A percentile compares a stretch with the other conserved stretches of the same genome.
Evolutionary conservation across 2,329 filamentous ascomycete species (phyloP).

Genomic region (Penicillium hordei): DNA sequence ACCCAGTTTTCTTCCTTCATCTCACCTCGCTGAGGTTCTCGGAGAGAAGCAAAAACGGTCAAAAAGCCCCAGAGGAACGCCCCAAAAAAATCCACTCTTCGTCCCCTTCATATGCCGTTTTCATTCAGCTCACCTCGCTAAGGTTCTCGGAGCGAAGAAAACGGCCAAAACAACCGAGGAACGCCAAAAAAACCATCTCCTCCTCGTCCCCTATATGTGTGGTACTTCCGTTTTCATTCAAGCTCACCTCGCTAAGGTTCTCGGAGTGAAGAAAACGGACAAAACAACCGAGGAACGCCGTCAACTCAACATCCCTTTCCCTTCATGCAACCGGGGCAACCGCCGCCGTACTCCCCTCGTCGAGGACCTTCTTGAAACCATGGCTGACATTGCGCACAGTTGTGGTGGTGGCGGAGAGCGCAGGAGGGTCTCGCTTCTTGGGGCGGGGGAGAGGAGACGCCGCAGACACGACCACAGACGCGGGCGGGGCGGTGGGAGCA

Average conservation of each 20-base stretch:
- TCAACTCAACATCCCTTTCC: no score
- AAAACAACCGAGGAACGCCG: no score
- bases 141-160: constrained; percentile 1
- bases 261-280: background rate
- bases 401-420: no score
- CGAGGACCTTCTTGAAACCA: no score
- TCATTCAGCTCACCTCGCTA: background rate
- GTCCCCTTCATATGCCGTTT: background rate
- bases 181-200: background rate
- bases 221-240: background rate
- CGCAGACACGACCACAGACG: no score
- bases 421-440: no score
- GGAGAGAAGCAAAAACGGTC: constrained; percentile 1
- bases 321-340: no score
- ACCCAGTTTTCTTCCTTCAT: background rate
- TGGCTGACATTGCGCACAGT: no score
- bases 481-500: no score
- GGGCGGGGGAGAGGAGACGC: no score
- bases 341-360: no score
- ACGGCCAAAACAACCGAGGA: constrained; percentile 1
- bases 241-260: constrained; percentile 1
- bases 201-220: background rate
- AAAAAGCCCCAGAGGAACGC: constrained; percentile 1
- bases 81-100: background rate
- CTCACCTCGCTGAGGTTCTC: constrained; percentile 1